These are phyloP conservation scores for Tetrapisispora phaffii DNA, from an alignment of 805 yeast genomes.

Conservation along the genomic window DNA sequence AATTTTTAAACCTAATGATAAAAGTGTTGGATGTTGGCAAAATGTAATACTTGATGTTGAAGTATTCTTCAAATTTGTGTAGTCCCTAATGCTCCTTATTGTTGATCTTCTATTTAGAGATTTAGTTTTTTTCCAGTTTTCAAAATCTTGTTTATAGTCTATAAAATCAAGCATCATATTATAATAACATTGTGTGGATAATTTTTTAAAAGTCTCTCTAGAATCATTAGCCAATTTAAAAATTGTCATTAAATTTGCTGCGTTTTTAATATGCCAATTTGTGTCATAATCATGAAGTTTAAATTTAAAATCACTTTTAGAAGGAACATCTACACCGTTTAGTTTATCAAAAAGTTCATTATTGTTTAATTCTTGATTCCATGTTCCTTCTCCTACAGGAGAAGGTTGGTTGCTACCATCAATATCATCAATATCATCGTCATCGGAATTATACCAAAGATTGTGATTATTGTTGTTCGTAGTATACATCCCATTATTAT, in stretches of 20 bases:
- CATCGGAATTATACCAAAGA: neutral
- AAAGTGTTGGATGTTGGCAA: conserved; percentile 75
- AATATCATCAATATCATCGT: neutral
- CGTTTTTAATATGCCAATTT: conserved; percentile 74
- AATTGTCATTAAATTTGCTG: conserved; percentile 47
- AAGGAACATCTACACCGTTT: neutral
- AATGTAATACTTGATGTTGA: conserved; percentile 38
- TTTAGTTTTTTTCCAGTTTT: conserved; percentile 44
- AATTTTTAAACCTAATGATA: conserved; percentile 76
- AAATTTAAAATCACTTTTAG: conserved; percentile 11
- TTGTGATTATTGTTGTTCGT: neutral
- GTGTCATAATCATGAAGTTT: conserved; percentile 45
- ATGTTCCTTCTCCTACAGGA: neutral
- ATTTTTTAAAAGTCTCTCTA: conserved; percentile 14
- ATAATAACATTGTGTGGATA: conserved; percentile 40
- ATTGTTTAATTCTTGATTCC: neutral
- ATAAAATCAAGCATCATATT: conserved; percentile 75
- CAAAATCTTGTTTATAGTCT: conserved; percentile 70
- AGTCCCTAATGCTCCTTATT: neutral
- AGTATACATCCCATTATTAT: neutral
- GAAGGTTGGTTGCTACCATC: neutral
- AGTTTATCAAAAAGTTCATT: neutral
- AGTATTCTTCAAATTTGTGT: neutral
- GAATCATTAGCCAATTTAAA: conserved; percentile 43
- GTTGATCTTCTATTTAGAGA: conserved; percentile 1